Evolutionary conservation across 164 flowering plant species (phyloP), one percentile per base, ranked within the genome.

Genomic region (Taxillus chinensis): DNA sequence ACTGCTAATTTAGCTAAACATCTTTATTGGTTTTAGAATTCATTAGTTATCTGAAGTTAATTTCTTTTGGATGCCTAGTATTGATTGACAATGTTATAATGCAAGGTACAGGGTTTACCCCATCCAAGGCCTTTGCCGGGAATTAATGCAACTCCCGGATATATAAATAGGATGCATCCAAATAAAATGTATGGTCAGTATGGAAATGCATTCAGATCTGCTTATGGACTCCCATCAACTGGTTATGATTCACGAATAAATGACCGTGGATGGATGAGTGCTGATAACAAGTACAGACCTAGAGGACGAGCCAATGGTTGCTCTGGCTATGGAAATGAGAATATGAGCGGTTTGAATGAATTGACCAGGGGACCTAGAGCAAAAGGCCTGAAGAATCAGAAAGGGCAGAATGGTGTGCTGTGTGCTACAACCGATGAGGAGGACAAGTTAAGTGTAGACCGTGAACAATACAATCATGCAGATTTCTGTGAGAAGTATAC

Each of bases 331-430:
- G 80, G 85, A 1, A 82, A 79, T 70, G 92, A 84, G 68, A 81
- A 71, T 56, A 52, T 73, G 56, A 91, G 87, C 74, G 96, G 91
- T n/a, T 63, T 87, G 70, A 87, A 84, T 68, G 98, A 92, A 73
- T 76, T 85, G 57, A 87, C 82, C 78, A 74, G 82, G 63, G 98
- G 98, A 7, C 98, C 98, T 0, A 79, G 98, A 60, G 83, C 86
- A 10, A 85, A 83, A 65, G 74, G 79, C 5, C 45, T 67, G 41
- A 89, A 83, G 74, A 82, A 76, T 64, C 83, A 75, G 48, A 91
- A 83, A 68, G 88, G 83, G 41, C 88, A 86, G 70, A 74, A 56
- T 61, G 45, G 75, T 51, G 45, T 69, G 1, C 40, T 70, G 3
- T 72, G 61, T 58, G 84, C 27, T 16, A 60, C 69, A 15, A 38